Conservation (phyloP, 768 basidiomycete genomes). For the Tylopilus plumbeoviolaceoides region DNA sequence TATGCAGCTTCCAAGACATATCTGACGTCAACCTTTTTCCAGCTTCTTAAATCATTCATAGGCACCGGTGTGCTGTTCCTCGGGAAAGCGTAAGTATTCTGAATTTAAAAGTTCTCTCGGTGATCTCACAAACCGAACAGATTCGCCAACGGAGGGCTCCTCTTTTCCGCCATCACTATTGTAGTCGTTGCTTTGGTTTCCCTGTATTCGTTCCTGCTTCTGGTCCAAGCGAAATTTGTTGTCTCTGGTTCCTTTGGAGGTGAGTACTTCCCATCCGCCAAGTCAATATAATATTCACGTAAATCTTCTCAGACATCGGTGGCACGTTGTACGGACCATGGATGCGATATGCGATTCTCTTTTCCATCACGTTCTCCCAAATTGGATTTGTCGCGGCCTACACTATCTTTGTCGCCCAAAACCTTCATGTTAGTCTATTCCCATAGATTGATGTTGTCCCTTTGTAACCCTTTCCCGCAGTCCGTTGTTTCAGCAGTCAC, state of each 20-base stretch:
- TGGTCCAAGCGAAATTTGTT: slow-evolving; percentile 82
- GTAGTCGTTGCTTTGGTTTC: slow-evolving; percentile 81
- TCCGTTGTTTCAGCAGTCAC: slow-evolving; percentile 83
- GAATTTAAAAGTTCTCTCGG: neutral
- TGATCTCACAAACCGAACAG: slow-evolving; percentile 35
- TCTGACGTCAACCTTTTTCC: neutral
- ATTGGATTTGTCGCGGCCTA: slow-evolving; percentile 88
- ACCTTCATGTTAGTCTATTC: slow-evolving; percentile 49
- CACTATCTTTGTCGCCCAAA: slow-evolving; percentile 93
- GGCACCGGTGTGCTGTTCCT: slow-evolving; percentile 96
- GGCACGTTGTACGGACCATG: slow-evolving; percentile 86
- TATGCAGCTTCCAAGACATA: neutral
- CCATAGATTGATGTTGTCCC: neutral
- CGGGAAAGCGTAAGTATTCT: slow-evolving; percentile 69
- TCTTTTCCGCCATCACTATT: slow-evolving; percentile 82
- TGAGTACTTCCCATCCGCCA: slow-evolving; percentile 30
- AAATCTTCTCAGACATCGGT: slow-evolving; percentile 68
- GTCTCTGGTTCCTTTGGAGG: slow-evolving; percentile 94
- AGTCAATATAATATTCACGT: slow-evolving; percentile 3
- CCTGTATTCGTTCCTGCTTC: slow-evolving; percentile 88
- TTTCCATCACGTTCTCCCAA: slow-evolving; percentile 85
- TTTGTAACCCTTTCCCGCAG: slow-evolving; percentile 32
- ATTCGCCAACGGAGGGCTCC: slow-evolving; percentile 91
- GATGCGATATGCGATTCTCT: slow-evolving; percentile 89
- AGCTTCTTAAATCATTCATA: slow-evolving; percentile 91